Evolutionary conservation across 192 early-diverging fungal genomes (phyloP), one percentile per base, ranked within the genome.

Genomic region (Coemansia guatemalensis): DNA sequence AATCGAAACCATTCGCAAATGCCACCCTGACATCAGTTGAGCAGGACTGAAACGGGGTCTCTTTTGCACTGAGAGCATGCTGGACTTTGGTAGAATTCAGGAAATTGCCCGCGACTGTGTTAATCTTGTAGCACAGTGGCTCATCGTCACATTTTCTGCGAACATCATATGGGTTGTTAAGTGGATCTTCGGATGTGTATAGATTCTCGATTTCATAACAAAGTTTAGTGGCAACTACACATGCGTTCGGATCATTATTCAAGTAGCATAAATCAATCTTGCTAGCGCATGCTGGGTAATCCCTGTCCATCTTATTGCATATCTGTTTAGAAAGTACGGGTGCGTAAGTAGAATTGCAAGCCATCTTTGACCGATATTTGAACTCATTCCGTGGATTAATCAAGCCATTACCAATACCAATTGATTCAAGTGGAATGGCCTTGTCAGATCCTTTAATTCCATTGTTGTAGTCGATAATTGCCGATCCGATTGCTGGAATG

Each of bases 81-180:
- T 88, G 88, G 23, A 96, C 85, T 18, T 84, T 78, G 11, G 84
- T 58, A 8, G 60, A 71, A 79, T 94, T 95, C 33, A 92, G 82
- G 67, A 85, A 98, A 8, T 62, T 59, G 54, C 89, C 85, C 56
- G 94, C 89, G 27, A 84, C 84, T 5, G 69, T 74, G 23, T 90
- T 70, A 48, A 92, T 87, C 27, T 82, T 78, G 74, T 92, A 95
- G 84, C 95, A 98, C 8, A 96, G 85, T 0, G 39, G 21, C 33
- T 76, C 78, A 64, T 84, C 85, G 61, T 91, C 86, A 77, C 96
- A 97, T 51, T 89, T 82, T 41, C 74, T 81, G 61, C 95, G 88
- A 18, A 98, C 89, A 73, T 98, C 96, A 75, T 98, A 98, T 52
- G 91, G 89, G 74, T 97, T 97, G 71, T 84, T 73, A 6, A 85